Conservation (phyloP, 2,329 filamentous ascomycete species). For the Elsinoe ampelina region DNA sequence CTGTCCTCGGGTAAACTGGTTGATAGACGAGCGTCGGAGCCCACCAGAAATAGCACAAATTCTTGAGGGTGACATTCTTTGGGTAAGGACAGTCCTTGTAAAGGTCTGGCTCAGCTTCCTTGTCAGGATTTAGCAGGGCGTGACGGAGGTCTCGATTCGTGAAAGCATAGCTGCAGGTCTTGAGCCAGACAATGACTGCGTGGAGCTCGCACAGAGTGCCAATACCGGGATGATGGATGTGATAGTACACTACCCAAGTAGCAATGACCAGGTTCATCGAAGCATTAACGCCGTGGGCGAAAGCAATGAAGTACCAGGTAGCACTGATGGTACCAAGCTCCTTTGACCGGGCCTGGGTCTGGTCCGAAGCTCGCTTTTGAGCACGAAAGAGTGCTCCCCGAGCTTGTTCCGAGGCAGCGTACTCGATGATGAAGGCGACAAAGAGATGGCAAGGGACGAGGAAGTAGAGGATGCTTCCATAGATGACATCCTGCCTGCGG, state of each 20-base stretch:
- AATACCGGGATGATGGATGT: constrained; percentile 87
- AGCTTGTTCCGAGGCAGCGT: constrained; percentile 70
- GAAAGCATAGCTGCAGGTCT: constrained; percentile 90
- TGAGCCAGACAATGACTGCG: constrained; percentile 90
- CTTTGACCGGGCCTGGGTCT: constrained; percentile 48
- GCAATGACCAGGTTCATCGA: constrained; percentile 71
- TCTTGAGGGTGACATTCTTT: constrained; percentile 75
- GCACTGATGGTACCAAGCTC: constrained; percentile 31
- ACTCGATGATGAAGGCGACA: constrained; percentile 81
- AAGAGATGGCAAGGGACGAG: constrained; percentile 86
- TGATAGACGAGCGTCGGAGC: constrained; percentile 95
- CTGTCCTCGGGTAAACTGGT: constrained; percentile 83
- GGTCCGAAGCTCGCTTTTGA: constrained; percentile 35
- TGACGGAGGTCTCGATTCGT: constrained; percentile 93
- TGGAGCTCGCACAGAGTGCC: constrained; percentile 86
- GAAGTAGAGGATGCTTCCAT: constrained; percentile 71
- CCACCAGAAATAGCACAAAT: constrained; percentile 95
- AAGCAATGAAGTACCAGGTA: constrained; percentile 72
- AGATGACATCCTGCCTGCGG: constrained; percentile 62
- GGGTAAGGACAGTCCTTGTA: constrained; percentile 83
- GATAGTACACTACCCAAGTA: constrained; percentile 78
- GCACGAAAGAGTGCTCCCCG: constrained; percentile 54
- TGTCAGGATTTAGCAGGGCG: constrained; percentile 46
- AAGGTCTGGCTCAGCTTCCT: constrained; percentile 72
- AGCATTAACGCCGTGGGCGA: constrained; percentile 74